These are phyloP conservation scores for Orychophragmus violaceus DNA, from an alignment of 345 rosid species.

Conservation along the genomic window DNA sequence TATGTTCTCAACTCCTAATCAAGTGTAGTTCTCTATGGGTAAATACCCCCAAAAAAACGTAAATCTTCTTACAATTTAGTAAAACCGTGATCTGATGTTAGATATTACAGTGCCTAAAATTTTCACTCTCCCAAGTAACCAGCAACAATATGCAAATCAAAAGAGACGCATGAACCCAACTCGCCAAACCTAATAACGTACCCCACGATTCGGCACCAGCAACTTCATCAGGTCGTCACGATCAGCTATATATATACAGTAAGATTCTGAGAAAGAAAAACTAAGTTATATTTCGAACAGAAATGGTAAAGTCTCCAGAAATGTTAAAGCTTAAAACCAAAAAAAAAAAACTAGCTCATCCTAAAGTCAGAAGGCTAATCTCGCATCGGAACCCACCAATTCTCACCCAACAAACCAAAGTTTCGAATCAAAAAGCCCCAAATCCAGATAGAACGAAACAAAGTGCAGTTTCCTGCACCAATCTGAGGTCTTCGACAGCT, in stretches of 20 bases:
- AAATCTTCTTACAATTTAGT: conserved; percentile 2
- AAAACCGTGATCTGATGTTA: neutral
- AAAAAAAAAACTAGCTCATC: conserved; percentile 20
- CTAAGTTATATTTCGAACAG: neutral
- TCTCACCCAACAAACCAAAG: neutral
- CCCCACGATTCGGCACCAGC: conserved; percentile 11
- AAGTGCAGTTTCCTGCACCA: conserved; percentile 11
- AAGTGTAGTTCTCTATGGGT: too few relatives aligned
- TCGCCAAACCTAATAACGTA: conserved; percentile 2
- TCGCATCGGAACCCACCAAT: conserved; percentile 23
- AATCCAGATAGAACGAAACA: neutral
- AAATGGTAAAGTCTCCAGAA: neutral
- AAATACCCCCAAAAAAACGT: too few relatives aligned
- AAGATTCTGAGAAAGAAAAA: neutral
- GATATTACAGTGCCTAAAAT: neutral
- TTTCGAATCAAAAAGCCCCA: conserved; percentile 8
- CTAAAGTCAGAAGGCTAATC: conserved; percentile 28
- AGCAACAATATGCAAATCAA: too few relatives aligned
- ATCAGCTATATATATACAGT: conserved; percentile 29
- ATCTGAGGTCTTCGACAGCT: conserved; percentile 17
- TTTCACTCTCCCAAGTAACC: neutral
- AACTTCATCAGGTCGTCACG: conserved; percentile 15
- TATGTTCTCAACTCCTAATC: conserved; percentile 3
- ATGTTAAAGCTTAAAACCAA: neutral
- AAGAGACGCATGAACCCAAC: too few relatives aligned